Conservation (phyloP, 768 basidiomycete species). For the Suillus plorans region DNA sequence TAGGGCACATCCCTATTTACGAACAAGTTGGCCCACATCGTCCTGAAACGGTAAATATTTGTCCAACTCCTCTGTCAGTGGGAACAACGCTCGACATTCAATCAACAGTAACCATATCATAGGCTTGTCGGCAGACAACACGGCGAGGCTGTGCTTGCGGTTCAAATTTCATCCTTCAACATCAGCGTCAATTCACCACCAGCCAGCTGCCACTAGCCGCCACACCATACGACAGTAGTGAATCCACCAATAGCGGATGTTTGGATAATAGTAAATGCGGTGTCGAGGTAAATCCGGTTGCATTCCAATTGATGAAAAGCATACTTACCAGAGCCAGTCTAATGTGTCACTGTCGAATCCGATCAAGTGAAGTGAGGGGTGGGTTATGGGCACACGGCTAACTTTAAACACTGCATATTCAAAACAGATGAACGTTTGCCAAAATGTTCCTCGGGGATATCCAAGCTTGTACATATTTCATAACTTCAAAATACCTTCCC, state of each 20-base stretch:
- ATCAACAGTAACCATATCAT: neutral
- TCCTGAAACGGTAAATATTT: neutral
- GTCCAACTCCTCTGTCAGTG: neutral
- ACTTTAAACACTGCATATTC: neutral
- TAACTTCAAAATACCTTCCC: neutral
- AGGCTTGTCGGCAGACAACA: neutral
- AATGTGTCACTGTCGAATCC: neutral
- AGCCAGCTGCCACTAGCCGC: neutral
- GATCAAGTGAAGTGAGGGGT: neutral
- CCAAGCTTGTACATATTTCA: neutral
- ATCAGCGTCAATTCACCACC: neutral
- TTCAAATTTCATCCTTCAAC: neutral
- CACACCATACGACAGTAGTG: neutral
- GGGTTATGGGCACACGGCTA: neutral
- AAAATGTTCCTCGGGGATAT: neutral
- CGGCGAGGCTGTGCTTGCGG: neutral
- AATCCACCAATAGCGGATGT: neutral
- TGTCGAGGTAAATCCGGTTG: neutral
- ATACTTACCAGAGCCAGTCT: neutral
- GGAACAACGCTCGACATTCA: neutral
- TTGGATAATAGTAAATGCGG: neutral
- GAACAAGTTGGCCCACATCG: neutral
- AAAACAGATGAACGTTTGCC: neutral
- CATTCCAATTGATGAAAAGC: neutral
- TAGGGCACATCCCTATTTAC: neutral